Conservation (phyloP, 306 rosid genomes). For the Morella rubra region DNA sequence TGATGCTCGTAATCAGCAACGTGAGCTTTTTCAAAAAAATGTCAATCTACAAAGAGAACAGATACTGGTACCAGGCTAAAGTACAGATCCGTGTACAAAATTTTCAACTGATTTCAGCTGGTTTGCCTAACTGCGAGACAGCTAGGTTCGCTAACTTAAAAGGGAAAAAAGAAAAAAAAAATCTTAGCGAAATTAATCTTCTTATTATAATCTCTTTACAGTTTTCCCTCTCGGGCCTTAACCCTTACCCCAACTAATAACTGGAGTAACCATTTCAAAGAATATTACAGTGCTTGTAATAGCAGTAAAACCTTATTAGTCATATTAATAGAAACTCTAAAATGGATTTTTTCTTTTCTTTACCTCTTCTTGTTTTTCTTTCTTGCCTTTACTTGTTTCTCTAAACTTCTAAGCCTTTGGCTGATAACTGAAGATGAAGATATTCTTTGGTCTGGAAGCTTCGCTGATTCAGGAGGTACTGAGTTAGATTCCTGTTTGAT, state of each 20-base stretch:
- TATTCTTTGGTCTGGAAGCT: conserved; percentile 39
- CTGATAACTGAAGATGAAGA: conserved; percentile 61
- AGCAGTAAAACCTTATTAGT: background rate
- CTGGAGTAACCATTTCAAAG: conserved; percentile 1
- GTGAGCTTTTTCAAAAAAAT: too few species aligned
- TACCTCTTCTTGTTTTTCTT: conserved; percentile 65
- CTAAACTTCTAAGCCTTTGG: conserved; percentile 82
- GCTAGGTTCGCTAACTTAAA: too few species aligned
- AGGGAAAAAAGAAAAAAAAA: too few species aligned
- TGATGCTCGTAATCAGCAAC: too few species aligned
- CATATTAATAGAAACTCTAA: background rate
- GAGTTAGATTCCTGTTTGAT: conserved; percentile 31
- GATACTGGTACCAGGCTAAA: too few species aligned
- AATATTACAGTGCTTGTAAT: too few species aligned
- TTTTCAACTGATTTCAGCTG: too few species aligned
- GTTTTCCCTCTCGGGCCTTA: background rate
- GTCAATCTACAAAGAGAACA: too few species aligned
- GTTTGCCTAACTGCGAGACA: too few species aligned
- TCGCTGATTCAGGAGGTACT: conserved; percentile 35
- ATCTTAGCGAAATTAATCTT: too few species aligned
- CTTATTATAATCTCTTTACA: too few species aligned
- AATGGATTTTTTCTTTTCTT: background rate
- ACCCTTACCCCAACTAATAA: background rate
- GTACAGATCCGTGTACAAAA: too few species aligned
- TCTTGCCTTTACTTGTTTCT: conserved; percentile 76